phyloP scores from a whole-genome alignment of 495 filamentous ascomycete species.

The Hyaloscypha variabilis region DNA sequence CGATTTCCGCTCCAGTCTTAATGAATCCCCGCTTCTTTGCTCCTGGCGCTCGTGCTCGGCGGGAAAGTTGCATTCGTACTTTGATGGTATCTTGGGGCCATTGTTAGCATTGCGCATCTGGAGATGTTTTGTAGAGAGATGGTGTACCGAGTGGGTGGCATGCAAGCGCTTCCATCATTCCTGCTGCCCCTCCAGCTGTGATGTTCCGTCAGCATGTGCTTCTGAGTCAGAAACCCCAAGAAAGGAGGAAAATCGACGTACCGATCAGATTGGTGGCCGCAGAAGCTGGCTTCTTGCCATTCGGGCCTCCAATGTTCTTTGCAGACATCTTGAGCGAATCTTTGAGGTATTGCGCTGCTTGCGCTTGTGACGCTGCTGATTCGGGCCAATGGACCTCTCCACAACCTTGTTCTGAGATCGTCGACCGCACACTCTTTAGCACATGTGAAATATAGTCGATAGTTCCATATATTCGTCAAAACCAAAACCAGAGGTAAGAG shows the following conservation, averaged over 20 bases:
- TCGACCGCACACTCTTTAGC: background rate
- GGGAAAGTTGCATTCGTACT: conserved; percentile 98
- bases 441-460: background rate
- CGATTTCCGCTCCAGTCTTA: conserved; percentile 83
- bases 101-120: background rate
- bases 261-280: conserved; percentile 94
- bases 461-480: background rate
- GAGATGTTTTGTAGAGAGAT: background rate
- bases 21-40: conserved; percentile 85
- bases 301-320: conserved; percentile 59
- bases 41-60: conserved; percentile 79
- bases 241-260: conserved; percentile 44
- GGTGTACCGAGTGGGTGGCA: conserved; percentile 91
- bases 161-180: conserved; percentile 98
- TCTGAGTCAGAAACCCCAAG: conserved; percentile 11
- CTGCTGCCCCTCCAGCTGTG: conserved; percentile 92
- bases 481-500: background rate
- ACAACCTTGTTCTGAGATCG: background rate
- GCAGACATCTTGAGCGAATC: conserved; percentile 57
- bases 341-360: conserved; percentile 7
- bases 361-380: conserved; percentile 3
- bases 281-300: conserved; percentile 79
- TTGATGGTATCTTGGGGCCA: conserved; percentile 80
- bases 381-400: conserved; percentile 22
- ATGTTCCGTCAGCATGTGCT: conserved; percentile 36